phyloP scores from a whole-genome alignment of 768 basidiomycete genomes.

The Asterophora parasitica region DNA sequence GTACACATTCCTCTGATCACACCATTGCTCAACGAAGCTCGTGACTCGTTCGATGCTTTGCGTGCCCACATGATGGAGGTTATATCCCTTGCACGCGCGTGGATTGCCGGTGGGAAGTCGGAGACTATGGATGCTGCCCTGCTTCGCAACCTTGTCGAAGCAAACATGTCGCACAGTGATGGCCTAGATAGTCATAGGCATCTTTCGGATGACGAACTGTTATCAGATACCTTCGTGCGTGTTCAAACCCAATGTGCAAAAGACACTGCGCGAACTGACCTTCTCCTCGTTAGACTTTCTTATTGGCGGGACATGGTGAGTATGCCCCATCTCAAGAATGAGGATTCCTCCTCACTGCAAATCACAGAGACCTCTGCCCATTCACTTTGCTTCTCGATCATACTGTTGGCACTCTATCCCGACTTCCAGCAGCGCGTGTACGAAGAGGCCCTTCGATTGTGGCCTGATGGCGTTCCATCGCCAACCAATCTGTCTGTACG shows the following conservation, averaged over 20 bases:
- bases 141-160: slow-evolving; percentile 40
- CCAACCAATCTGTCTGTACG: slow-evolving; percentile 25
- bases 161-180: slow-evolving; percentile 36
- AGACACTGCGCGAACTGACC: background rate
- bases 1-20: slow-evolving; percentile 33
- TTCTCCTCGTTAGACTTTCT: slow-evolving; percentile 30
- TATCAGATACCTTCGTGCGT: slow-evolving; percentile 47
- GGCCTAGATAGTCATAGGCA: slow-evolving; percentile 19
- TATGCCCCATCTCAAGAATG: no score
- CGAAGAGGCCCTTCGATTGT: slow-evolving; percentile 34
- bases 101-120: slow-evolving; percentile 24
- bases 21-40: slow-evolving; percentile 23
- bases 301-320: slow-evolving; percentile 47
- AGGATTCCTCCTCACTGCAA: background rate
- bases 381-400: slow-evolving; percentile 37
- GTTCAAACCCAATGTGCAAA: background rate
- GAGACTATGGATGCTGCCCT: slow-evolving; percentile 30
- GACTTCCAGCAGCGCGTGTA: slow-evolving; percentile 42
- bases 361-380: slow-evolving; percentile 43
- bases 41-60: slow-evolving; percentile 32
- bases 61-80: slow-evolving; percentile 37
- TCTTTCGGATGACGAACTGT: slow-evolving; percentile 40
- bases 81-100: slow-evolving; percentile 32
- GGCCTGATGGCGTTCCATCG: slow-evolving; percentile 32
- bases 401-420: slow-evolving; percentile 45